Evolutionary conservation across 129 eudicot genomes (phyloP).

Genomic region (Kitagawia praeruptora): DNA sequence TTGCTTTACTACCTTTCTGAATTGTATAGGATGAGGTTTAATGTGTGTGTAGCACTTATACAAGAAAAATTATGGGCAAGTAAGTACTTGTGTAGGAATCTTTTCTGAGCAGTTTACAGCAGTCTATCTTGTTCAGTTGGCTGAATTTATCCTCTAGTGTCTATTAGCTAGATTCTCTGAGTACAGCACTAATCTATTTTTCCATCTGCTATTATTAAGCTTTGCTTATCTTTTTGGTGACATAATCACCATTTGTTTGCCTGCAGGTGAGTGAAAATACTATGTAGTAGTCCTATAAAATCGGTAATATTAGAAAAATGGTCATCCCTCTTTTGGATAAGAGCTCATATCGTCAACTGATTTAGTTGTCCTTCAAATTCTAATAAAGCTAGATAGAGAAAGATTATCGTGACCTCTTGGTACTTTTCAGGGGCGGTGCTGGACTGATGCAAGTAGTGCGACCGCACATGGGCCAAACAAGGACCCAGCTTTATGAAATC

Average conservation of each 20-base stretch:
- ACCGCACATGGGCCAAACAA: background rate
- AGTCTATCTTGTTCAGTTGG: slow-evolving; percentile 3
- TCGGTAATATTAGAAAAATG: background rate
- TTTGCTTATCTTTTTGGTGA: background rate
- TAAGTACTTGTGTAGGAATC: slow-evolving; percentile 1
- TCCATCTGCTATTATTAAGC: background rate
- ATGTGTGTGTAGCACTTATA: background rate
- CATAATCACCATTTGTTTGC: background rate
- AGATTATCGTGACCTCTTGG: background rate
- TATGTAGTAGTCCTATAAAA: background rate
- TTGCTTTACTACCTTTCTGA: slow-evolving; percentile 19
- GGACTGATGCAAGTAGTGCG: background rate
- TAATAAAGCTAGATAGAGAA: background rate
- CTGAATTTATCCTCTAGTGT: background rate
- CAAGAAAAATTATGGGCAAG: slow-evolving; percentile 13
- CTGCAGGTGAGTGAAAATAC: background rate
- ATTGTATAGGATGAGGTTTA: slow-evolving; percentile 18
- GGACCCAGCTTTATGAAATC: background rate
- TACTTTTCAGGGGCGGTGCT: background rate
- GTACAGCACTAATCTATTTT: background rate
- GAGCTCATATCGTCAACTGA: background rate
- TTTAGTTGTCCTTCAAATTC: background rate
- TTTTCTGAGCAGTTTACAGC: background rate
- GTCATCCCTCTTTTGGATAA: background rate
- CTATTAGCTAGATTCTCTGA: background rate